A percentile compares a stretch with the other conserved stretches of the same genome.
Conservation (phyloP, 768 basidiomycete genomes). For the Tephrocybe sp. region DNA sequence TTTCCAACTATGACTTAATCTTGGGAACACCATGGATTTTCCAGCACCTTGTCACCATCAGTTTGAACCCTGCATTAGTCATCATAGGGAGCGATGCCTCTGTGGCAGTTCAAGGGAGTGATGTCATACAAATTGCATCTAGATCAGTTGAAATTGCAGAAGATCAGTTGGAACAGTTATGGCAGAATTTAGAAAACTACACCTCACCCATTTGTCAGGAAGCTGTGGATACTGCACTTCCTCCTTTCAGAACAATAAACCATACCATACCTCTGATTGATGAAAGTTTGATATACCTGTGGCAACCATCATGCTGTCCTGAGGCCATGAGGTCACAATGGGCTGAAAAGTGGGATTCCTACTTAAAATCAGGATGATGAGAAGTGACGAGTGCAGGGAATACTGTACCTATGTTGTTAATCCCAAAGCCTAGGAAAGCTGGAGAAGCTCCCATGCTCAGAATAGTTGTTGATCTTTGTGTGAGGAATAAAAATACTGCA, state of each 20-base stretch:
- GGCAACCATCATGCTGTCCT: conserved; percentile 36
- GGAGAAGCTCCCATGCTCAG: conserved; percentile 20
- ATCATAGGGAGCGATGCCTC: conserved; percentile 22
- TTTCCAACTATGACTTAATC: conserved; percentile 39
- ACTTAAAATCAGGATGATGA: conserved; percentile 28
- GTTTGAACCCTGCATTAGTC: conserved; percentile 22
- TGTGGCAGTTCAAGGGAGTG: conserved; percentile 19
- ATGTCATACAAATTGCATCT: conserved; percentile 9
- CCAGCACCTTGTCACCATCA: conserved; percentile 26
- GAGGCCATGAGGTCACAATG: conserved; percentile 32
- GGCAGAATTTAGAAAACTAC: conserved; percentile 21
- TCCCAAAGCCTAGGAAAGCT: conserved; percentile 17
- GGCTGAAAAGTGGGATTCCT: conserved; percentile 27
- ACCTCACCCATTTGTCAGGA: conserved; percentile 25
- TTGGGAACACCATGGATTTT: conserved; percentile 38
- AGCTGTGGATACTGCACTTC: conserved; percentile 29
- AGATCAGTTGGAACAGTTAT: conserved; percentile 13
- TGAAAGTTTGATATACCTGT: conserved; percentile 22
- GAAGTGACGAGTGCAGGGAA: conserved; percentile 29
- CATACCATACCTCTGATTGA: conserved; percentile 39
- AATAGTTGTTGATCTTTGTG: conserved; percentile 31
- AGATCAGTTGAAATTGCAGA: conserved; percentile 6
- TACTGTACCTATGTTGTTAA: conserved; percentile 34
- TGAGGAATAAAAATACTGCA: conserved; percentile 34
- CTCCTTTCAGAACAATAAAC: conserved; percentile 38